Conservation (phyloP, 768 basidiomycete genomes). For the Termitomyces sp. region DNA sequence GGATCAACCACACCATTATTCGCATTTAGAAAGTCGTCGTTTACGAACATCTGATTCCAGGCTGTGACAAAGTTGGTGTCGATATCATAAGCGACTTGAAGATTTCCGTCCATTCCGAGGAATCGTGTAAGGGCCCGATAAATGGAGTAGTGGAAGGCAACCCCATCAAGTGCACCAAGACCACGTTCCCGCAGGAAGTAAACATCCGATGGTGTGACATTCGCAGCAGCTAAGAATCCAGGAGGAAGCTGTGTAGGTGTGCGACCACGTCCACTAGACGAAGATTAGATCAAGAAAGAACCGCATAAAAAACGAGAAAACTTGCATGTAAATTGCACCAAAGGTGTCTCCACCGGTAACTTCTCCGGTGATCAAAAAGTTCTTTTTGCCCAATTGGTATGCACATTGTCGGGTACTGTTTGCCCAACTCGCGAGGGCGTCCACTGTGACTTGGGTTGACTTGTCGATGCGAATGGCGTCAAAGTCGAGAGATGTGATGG, state of each 20-base stretch:
- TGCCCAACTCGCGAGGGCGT: slow-evolving; percentile 75
- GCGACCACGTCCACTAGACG: slow-evolving; percentile 78
- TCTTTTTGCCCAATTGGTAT: slow-evolving; percentile 61
- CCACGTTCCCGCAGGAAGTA: slow-evolving; percentile 74
- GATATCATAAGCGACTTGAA: slow-evolving; percentile 85
- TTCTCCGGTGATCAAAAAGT: slow-evolving; percentile 90
- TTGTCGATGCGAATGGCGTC: slow-evolving; percentile 97
- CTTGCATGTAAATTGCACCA: slow-evolving; percentile 79
- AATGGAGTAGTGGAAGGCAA: slow-evolving; percentile 92
- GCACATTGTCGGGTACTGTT: slow-evolving; percentile 73
- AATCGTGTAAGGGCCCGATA: slow-evolving; percentile 85
- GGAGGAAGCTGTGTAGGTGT: slow-evolving; percentile 67
- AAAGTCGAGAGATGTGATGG: slow-evolving; percentile 82
- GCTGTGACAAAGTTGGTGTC: slow-evolving; percentile 78
- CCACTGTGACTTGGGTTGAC: slow-evolving; percentile 85
- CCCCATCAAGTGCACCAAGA: slow-evolving; percentile 62
- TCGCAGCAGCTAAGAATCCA: slow-evolving; percentile 64
- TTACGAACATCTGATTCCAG: slow-evolving; percentile 89
- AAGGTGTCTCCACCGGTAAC: slow-evolving; percentile 93
- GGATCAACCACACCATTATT: slow-evolving; percentile 65
- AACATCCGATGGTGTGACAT: slow-evolving; percentile 50
- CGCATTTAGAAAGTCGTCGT: slow-evolving; percentile 82
- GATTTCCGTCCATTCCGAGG: slow-evolving; percentile 94
- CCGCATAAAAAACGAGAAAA: slow-evolving; percentile 5
- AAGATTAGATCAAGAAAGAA: not conserved